Evolutionary conservation across 495 filamentous ascomycete genomes (phyloP).

Genomic region (Penicillium macrosclerotiorum): DNA sequence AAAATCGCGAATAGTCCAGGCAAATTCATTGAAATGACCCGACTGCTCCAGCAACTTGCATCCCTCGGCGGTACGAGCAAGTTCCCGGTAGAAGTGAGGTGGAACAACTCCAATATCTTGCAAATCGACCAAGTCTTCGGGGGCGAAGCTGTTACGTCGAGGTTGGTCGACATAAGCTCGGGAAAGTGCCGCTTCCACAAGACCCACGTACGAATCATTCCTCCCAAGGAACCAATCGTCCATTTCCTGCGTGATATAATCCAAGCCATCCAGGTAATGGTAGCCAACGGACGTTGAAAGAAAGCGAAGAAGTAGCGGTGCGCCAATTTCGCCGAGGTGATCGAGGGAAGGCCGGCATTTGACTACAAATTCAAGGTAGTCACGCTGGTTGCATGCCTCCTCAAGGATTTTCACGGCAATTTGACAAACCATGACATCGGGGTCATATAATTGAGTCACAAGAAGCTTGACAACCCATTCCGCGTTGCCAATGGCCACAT

Average conservation of each 20-base stretch:
- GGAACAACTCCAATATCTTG: constrained; percentile 70
- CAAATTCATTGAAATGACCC: constrained; percentile 94
- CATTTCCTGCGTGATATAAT: constrained; percentile 99
- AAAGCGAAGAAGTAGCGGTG: constrained; percentile 88
- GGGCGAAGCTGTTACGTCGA: constrained; percentile 38
- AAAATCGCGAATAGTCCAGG: constrained; percentile 78
- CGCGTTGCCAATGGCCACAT: constrained; percentile 48
- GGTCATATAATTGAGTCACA: constrained; percentile 96
- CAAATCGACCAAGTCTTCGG: constrained; percentile 57
- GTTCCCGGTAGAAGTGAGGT: constrained; percentile 94
- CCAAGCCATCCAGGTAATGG: constrained; percentile 92
- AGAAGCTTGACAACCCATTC: constrained; percentile 96
- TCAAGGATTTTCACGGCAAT: constrained; percentile 95
- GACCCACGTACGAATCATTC: constrained; percentile 88
- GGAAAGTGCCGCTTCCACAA: constrained; percentile 95
- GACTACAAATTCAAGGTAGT: constrained; percentile 90
- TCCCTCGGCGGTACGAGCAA: constrained; percentile 88
- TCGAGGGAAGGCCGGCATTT: constrained; percentile 94
- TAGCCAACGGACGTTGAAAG: constrained; percentile 94
- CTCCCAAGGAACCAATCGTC: constrained; percentile 98
- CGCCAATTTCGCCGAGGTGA: constrained; percentile 95
- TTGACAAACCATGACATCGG: constrained; percentile 93
- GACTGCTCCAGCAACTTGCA: constrained; percentile 88
- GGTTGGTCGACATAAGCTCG: constrained; percentile 71
- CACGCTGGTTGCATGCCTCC: constrained; percentile 89